phyloP scores from a whole-genome alignment of 345 rosid genomes.

The Turritis glabra region DNA sequence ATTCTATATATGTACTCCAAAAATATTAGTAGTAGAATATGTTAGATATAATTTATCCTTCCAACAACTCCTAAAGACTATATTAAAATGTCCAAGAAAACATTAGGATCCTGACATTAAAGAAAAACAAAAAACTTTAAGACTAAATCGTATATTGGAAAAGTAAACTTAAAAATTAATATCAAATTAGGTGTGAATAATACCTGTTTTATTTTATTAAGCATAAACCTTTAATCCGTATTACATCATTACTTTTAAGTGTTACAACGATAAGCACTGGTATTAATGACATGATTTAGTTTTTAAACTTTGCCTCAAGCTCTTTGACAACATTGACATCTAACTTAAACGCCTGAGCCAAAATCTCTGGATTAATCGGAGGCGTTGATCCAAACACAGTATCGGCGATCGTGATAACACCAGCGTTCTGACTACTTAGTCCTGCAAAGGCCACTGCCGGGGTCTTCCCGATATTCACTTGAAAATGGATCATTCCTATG shows the following conservation, averaged over 20 bases:
- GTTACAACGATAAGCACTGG: background rate
- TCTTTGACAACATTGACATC: conserved; percentile 39
- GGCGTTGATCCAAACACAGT: conserved; percentile 42
- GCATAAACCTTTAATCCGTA: background rate
- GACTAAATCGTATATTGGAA: background rate
- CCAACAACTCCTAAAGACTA: background rate
- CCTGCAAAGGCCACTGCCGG: conserved; percentile 30
- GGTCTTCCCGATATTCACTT: conserved; percentile 29
- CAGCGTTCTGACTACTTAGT: conserved; percentile 40
- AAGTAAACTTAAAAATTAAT: background rate
- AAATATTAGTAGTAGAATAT: no score
- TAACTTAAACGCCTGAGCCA: conserved; percentile 47
- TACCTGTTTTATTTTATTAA: conserved; percentile 11
- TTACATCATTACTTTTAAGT: conserved; percentile 8
- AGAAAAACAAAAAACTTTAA: background rate
- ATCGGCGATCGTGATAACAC: conserved; percentile 37
- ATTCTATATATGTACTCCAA: no score
- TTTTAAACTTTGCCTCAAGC: conserved; percentile 42
- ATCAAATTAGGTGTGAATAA: conserved; percentile 18
- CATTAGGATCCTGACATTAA: no score
- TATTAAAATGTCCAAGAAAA: background rate
- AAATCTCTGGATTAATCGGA: conserved; percentile 39
- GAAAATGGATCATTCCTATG: conserved; percentile 36
- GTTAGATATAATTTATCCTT: no score
- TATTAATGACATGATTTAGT: background rate